Base-by-base conservation (phyloP, 2,329 filamentous ascomycete species). In the Aspergillus pseudotamarii region DNA sequence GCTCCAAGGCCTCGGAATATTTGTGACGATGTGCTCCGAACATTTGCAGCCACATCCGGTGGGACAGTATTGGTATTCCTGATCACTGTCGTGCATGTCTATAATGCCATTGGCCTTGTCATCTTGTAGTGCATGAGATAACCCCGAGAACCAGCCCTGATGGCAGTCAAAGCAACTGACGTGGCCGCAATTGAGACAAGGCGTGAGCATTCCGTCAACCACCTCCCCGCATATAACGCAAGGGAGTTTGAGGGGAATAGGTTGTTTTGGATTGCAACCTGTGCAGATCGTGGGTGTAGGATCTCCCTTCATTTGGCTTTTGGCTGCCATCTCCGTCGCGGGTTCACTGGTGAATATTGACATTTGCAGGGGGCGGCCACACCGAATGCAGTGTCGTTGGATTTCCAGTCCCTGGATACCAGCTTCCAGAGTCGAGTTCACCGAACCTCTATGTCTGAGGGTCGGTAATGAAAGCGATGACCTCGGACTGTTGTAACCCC, bases 31-130 rank as follows among this genome's bases (percentile, higher is more conserved):
- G 54, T 81, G 74, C 21, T 81, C 75, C 4, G 79, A 74, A 67
- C 82, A 84, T 61, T 71, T 73, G 60, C 82, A 84, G 57, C 80
- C 82, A 68, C 82, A 84, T n/a, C 81, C 81, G 14, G 75, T 80
- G 8, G 81, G 78, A 61, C 82, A 84, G 48, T 73, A 68, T 23
- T 71, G 71, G 3, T 72, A 66, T n/a, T 68, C 64, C 14, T 65
- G 61, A 23, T 68, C 63, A 54, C 61, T 50, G 51, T 60, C 63
- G 51, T 54, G 43, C 5, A 50, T 36, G 48, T 71, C 58, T 36
- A 64, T 53, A 53, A 57, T 21, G n/a, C 21, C 38, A 48, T 62
- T 62, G 36, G 64, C 58, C 50, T 68, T 67, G 57, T 69, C 63
- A 23, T 38, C 53, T 1, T 60, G 59, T 58, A 56, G 54, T 6